Percentiles rank a stretch among this genome's conserved stretches.
Evolutionary conservation across 208 protist genomes (phyloP).

Genomic region (Leishmania martiniquensis): DNA sequence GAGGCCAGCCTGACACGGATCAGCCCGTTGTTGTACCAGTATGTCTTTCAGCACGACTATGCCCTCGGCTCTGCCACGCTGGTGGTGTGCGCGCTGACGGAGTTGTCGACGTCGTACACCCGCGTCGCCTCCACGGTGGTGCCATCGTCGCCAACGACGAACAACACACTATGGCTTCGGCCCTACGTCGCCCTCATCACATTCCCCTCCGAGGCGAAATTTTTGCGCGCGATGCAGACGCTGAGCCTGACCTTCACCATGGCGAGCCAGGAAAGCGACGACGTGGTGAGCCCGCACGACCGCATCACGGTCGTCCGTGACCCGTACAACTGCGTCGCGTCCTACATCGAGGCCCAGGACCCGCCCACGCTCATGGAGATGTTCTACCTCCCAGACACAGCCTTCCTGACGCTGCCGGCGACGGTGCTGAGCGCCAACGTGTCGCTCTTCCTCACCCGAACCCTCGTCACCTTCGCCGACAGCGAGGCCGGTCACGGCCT

Average conservation of each 20-base stretch:
- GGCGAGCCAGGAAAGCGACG: conserved; percentile 41
- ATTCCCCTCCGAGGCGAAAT: conserved; percentile 47
- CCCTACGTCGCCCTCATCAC: conserved; percentile 74
- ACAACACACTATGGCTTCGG: conserved; percentile 68
- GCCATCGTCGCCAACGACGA: conserved; percentile 25
- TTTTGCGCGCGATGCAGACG: conserved; percentile 68
- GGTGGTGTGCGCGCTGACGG: conserved; percentile 78
- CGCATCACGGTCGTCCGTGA: conserved; percentile 64
- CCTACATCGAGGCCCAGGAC: conserved; percentile 55
- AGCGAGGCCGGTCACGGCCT: conserved; percentile 27
- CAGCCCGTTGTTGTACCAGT: conserved; percentile 46
- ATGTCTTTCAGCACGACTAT: conserved; percentile 87
- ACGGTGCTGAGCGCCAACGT: conserved; percentile 42
- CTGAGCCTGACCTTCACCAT: conserved; percentile 76
- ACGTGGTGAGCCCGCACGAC: conserved; percentile 64
- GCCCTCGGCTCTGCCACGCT: conserved; percentile 42
- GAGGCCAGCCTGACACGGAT: conserved; percentile 31
- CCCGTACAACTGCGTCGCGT: conserved; percentile 68
- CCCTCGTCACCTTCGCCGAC: conserved; percentile 58
- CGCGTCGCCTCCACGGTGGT: conserved; percentile 33
- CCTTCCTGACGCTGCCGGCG: conserved; percentile 67
- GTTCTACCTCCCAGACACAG: conserved; percentile 65
- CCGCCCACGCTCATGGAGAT: conserved; percentile 42
- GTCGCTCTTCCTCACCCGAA: conserved; percentile 33
- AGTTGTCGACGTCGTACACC: conserved; percentile 40